Evolutionary conservation across 768 basidiomycete genomes (phyloP).

Genomic region (Suillus lakei): DNA sequence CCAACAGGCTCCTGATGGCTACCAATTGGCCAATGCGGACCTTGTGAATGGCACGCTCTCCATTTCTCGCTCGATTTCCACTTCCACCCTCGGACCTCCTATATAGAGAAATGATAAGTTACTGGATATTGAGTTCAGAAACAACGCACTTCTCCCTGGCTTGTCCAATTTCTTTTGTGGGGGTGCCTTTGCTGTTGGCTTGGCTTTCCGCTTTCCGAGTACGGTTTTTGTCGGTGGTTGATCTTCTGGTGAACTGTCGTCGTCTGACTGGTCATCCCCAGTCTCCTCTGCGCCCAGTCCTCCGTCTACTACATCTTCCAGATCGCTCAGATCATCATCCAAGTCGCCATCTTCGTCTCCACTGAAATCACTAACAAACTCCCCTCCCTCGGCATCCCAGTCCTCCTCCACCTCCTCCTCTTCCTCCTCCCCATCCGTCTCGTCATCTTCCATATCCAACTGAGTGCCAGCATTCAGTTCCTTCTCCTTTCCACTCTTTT

Average conservation of each 20-base stretch:
- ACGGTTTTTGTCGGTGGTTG: constrained; percentile 43
- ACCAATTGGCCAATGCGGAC: constrained; percentile 59
- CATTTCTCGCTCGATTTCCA: constrained; percentile 96
- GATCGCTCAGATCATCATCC: constrained; percentile 51
- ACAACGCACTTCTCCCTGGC: constrained; percentile 59
- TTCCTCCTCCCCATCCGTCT: constrained; percentile 56
- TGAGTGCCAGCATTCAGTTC: constrained; percentile 47
- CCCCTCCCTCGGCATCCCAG: constrained; percentile 51
- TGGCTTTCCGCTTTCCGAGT: constrained; percentile 74
- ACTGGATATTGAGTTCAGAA: constrained; percentile 7
- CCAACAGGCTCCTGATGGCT: constrained; percentile 17
- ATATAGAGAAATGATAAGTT: constrained; percentile 21
- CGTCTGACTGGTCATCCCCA: constrained; percentile 48
- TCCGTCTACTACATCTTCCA: constrained; percentile 65
- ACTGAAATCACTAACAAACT: constrained; percentile 62
- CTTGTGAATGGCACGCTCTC: constrained; percentile 65
- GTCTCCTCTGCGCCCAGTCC: constrained; percentile 44
- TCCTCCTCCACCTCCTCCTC: constrained; percentile 56
- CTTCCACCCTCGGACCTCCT: constrained; percentile 86
- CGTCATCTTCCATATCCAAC: constrained; percentile 54
- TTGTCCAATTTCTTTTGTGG: constrained; percentile 61
- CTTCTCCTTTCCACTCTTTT: constrained; percentile 54
- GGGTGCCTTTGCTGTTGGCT: constrained; percentile 43
- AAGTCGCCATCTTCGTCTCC: constrained; percentile 53
- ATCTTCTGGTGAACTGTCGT: constrained; percentile 43